Conservation (phyloP, 768 basidiomycete species). For the Myochromella boudieri region DNA sequence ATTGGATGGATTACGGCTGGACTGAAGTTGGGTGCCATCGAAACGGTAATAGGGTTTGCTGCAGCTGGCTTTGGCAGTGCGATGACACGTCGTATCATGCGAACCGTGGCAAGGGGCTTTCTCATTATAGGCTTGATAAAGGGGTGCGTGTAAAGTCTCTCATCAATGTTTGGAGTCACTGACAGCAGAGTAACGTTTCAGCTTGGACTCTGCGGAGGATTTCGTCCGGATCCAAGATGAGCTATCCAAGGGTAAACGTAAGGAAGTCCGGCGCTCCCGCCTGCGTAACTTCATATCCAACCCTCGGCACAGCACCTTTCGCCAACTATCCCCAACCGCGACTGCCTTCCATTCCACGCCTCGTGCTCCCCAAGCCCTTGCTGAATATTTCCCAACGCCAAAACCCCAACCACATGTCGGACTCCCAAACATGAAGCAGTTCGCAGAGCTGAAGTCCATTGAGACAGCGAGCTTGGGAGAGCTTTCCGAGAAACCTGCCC, state of each 20-base stretch:
- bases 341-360: constrained; percentile 36
- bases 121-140: constrained; percentile 64
- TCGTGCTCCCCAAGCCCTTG: constrained; percentile 20
- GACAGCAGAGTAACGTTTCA: constrained; percentile 19
- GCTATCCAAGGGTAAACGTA: constrained; percentile 20
- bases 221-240: constrained; percentile 47
- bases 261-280: constrained; percentile 29
- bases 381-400: constrained; percentile 13
- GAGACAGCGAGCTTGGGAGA: neutral
- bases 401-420: constrained; percentile 2
- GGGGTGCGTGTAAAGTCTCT: constrained; percentile 48
- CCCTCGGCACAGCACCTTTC: constrained; percentile 55
- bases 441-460: constrained; percentile 21
- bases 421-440: constrained; percentile 18
- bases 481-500: constrained; percentile 2
- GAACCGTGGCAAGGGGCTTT: constrained; percentile 51
- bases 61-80: constrained; percentile 49
- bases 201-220: constrained; percentile 55
- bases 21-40: constrained; percentile 61
- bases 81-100: constrained; percentile 57
- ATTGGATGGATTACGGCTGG: constrained; percentile 65
- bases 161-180: neutral
- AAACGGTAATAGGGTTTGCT: constrained; percentile 65
- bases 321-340: constrained; percentile 47
- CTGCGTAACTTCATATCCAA: constrained; percentile 51